These are phyloP conservation scores for Phaeotremella fagi DNA, from an alignment of 768 basidiomycete species.

Conservation along the genomic window DNA sequence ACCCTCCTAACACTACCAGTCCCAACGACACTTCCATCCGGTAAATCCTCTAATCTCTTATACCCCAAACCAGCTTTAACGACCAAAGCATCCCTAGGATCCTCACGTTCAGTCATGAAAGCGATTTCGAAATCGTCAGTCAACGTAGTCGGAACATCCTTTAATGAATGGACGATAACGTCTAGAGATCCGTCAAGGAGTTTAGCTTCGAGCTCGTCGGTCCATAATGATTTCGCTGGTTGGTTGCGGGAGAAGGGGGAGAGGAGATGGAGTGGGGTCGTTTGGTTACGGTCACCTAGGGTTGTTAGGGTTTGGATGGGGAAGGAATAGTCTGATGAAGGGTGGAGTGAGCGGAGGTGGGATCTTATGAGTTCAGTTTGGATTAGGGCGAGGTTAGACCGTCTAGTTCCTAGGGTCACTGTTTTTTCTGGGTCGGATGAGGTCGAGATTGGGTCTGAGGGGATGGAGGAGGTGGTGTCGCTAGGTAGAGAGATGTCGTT, in stretches of 20 bases:
- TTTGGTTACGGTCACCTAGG: constrained; percentile 82
- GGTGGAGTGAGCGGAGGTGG: constrained; percentile 59
- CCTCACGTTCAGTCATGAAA: constrained; percentile 78
- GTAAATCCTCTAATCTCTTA: constrained; percentile 73
- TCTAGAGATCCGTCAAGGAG: constrained; percentile 70
- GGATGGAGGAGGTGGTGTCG: neutral
- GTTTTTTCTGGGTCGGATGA: too few relatives aligned
- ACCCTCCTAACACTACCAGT: constrained; percentile 90
- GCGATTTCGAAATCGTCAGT: constrained; percentile 79
- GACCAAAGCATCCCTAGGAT: constrained; percentile 82
- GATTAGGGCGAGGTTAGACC: constrained; percentile 79
- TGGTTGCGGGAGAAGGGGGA: constrained; percentile 51
- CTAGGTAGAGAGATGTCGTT: neutral
- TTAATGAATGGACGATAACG: constrained; percentile 85
- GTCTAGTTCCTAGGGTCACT: constrained; percentile 73
- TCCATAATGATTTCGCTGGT: constrained; percentile 66
- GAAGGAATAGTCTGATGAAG: constrained; percentile 51
- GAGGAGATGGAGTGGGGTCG: constrained; percentile 74
- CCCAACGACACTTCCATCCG: constrained; percentile 84
- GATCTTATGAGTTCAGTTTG: constrained; percentile 78
- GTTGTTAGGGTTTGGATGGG: constrained; percentile 64
- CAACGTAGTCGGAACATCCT: constrained; percentile 86
- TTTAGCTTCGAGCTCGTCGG: constrained; percentile 87
- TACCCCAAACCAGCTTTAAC: constrained; percentile 69
- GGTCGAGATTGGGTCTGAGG: neutral